phyloP scores from a whole-genome alignment of 192 early-diverging fungal genomes.

The Coemansia sp. region DNA sequence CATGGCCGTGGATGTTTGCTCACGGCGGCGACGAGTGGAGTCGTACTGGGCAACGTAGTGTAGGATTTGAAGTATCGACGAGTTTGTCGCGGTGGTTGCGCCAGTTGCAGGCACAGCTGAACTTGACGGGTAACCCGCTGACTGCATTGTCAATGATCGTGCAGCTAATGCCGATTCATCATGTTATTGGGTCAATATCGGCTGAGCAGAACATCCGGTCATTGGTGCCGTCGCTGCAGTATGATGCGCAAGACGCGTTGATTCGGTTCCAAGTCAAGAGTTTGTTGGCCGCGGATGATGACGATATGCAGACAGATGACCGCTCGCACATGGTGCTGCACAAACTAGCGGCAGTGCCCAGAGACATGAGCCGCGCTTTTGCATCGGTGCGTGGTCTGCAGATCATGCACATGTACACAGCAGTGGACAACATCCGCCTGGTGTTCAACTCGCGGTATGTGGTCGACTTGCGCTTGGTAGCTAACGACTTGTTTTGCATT shows the following conservation, averaged over 20 bases:
- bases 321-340: slow-evolving; percentile 32
- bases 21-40: slow-evolving; percentile 7
- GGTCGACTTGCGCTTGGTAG: slow-evolving; percentile 41
- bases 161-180: slow-evolving; percentile 45
- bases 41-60: background rate
- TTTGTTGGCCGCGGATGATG: slow-evolving; percentile 12
- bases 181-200: slow-evolving; percentile 31
- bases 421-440: slow-evolving; percentile 45
- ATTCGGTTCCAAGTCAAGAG: slow-evolving; percentile 21
- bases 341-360: slow-evolving; percentile 14
- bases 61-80: slow-evolving; percentile 25
- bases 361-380: slow-evolving; percentile 22
- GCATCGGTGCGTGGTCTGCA: slow-evolving; percentile 31
- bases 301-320: background rate
- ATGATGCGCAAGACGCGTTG: slow-evolving; percentile 16
- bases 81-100: slow-evolving; percentile 51
- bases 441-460: slow-evolving; percentile 51
- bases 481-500: slow-evolving; percentile 35
- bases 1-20: slow-evolving; percentile 48
- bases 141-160: slow-evolving; percentile 31
- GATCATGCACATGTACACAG: slow-evolving; percentile 53
- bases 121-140: slow-evolving; percentile 42
- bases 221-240: slow-evolving; percentile 19
- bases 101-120: slow-evolving; percentile 42
- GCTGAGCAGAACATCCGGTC: slow-evolving; percentile 18